phyloP scores from a whole-genome alignment of 768 basidiomycete species.

The Trametes villosa region DNA sequence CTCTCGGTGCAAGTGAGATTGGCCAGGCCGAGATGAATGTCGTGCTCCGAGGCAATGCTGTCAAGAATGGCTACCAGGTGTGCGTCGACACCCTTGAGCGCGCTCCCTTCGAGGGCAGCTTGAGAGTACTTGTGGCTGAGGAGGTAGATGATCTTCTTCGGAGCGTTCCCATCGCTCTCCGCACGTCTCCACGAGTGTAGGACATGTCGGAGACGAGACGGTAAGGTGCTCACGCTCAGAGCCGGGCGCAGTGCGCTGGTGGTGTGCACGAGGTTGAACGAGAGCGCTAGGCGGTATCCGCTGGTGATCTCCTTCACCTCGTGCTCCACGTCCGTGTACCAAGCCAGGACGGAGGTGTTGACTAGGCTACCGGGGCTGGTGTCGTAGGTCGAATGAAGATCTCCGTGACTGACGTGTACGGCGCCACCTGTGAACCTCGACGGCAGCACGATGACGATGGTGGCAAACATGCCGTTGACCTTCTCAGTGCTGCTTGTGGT shows the following conservation, averaged over 20 bases:
- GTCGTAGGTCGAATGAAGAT: conserved; percentile 41
- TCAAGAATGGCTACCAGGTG: conserved; percentile 39
- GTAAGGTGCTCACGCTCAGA: conserved; percentile 31
- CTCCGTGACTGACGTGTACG: conserved; percentile 47
- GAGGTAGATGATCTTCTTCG: conserved; percentile 36
- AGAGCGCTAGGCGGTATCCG: conserved; percentile 54
- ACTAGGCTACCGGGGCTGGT: conserved; percentile 36
- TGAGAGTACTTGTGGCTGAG: conserved; percentile 42
- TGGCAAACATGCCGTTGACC: conserved; percentile 54
- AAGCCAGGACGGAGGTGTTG: conserved; percentile 46
- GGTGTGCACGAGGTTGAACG: conserved; percentile 54
- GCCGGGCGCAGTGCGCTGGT: conserved; percentile 31
- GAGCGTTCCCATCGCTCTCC: conserved; percentile 25
- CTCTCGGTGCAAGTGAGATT: conserved; percentile 36
- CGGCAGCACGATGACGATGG: conserved; percentile 51
- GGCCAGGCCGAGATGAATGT: conserved; percentile 43
- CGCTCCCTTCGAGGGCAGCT: conserved; percentile 30
- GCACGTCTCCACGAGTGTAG: conserved; percentile 42
- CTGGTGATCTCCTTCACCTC: conserved; percentile 53
- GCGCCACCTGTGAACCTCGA: conserved; percentile 51
- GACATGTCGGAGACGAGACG: conserved; percentile 35
- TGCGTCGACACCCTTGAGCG: conserved; percentile 46
- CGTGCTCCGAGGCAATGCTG: conserved; percentile 38
- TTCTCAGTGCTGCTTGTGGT: conserved; percentile 47
- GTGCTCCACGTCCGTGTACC: conserved; percentile 58